phyloP scores from a whole-genome alignment of 108 stramenopile species.

The Skeletonema potamos region DNA sequence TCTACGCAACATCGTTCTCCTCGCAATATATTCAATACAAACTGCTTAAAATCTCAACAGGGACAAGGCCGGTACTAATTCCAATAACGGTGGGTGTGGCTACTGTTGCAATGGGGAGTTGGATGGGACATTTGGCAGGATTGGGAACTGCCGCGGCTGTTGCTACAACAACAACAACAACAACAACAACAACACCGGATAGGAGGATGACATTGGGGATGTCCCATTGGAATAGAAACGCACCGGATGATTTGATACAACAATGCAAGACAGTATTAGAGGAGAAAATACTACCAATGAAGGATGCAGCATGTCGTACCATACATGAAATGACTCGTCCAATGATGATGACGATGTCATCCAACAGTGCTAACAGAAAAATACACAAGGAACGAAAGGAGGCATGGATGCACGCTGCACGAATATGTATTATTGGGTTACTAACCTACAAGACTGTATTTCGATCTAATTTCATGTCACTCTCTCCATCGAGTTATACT shows the following conservation, averaged over 20 bases:
- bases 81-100: conserved; percentile 54
- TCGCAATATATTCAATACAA: conserved; percentile 48
- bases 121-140: conserved; percentile 54
- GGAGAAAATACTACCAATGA: background rate
- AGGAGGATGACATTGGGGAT: background rate
- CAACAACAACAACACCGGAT: no score
- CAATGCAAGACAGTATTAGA: background rate
- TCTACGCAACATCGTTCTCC: conserved; percentile 29
- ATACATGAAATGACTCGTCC: conserved; percentile 21
- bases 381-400: conserved; percentile 31
- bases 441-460: conserved; percentile 69
- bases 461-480: conserved; percentile 75
- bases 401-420: conserved; percentile 38
- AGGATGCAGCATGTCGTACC: conserved; percentile 5
- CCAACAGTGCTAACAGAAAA: background rate
- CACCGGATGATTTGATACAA: background rate
- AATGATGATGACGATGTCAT: conserved; percentile 10
- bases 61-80: conserved; percentile 47
- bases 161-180: background rate
- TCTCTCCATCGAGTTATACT: conserved; percentile 81
- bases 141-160: conserved; percentile 9
- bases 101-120: conserved; percentile 71
- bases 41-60: conserved; percentile 70
- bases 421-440: conserved; percentile 64
- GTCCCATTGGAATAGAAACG: background rate